Evolutionary conservation across 2,329 filamentous ascomycete species (phyloP).

Genomic region (Claviceps capensis): DNA sequence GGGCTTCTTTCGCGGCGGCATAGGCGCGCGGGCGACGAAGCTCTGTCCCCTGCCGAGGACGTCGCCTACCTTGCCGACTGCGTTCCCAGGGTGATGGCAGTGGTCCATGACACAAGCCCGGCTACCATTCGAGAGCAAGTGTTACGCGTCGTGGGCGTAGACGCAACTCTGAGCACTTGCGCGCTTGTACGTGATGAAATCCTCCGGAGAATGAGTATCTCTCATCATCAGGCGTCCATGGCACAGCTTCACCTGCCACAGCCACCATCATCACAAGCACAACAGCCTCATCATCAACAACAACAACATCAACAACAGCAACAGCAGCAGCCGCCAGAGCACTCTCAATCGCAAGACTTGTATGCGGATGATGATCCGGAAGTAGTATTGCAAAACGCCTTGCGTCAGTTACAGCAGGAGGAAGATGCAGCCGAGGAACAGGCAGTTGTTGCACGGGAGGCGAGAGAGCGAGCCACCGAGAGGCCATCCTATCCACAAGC

Average conservation of each 20-base stretch:
- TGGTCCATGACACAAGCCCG: slow-evolving; percentile 44
- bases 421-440: slow-evolving; percentile 45
- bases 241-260: slow-evolving; percentile 7
- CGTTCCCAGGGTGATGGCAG: slow-evolving; percentile 44
- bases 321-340: not conserved
- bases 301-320: not conserved
- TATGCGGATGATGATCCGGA: slow-evolving; percentile 42
- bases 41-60: slow-evolving; percentile 37
- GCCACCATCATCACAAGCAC: not conserved
- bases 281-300: not conserved
- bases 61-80: slow-evolving; percentile 47
- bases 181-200: slow-evolving; percentile 46
- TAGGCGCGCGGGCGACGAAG: slow-evolving; percentile 34
- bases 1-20: slow-evolving; percentile 43
- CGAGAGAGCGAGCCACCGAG: slow-evolving; percentile 32
- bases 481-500: slow-evolving; percentile 18
- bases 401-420: slow-evolving; percentile 44
- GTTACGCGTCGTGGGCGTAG: slow-evolving; percentile 39
- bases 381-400: slow-evolving; percentile 43
- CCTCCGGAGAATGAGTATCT: slow-evolving; percentile 23
- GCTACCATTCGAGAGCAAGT: slow-evolving; percentile 45
- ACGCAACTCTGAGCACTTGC: slow-evolving; percentile 38
- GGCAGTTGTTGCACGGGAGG: slow-evolving; percentile 39
- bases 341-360: slow-evolving; percentile 12
- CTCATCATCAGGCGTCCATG: slow-evolving; percentile 11